These are phyloP conservation scores for Daldinia bambusicola DNA, from an alignment of 495 filamentous ascomycete species.

Conservation along the genomic window DNA sequence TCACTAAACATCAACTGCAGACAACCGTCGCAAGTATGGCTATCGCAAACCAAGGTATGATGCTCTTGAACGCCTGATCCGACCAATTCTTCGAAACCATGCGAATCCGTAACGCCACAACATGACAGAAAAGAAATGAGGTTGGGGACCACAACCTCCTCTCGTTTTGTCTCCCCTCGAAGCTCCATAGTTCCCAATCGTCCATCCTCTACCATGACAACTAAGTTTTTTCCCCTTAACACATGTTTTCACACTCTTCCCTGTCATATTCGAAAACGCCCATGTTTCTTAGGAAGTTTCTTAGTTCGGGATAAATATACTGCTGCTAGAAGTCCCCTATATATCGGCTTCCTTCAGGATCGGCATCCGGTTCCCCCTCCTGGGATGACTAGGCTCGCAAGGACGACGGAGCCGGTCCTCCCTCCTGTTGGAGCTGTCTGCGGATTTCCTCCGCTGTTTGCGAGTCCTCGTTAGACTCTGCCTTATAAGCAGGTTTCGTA, in stretches of 20 bases:
- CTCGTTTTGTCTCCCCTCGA: conserved; percentile 14
- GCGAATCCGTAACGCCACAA: conserved; percentile 44
- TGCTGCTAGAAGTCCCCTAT: not conserved
- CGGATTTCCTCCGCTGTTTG: conserved; percentile 54
- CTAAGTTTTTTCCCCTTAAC: not conserved
- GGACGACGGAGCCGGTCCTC: conserved; percentile 42
- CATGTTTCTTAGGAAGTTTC: not conserved
- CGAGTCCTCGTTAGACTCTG: conserved; percentile 48
- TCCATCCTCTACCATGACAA: not conserved
- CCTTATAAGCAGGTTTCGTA: conserved; percentile 40
- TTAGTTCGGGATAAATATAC: conserved; percentile 6
- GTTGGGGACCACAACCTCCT: conserved; percentile 20
- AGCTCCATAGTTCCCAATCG: not conserved
- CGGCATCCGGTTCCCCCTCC: conserved; percentile 3
- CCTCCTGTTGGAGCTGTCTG: conserved; percentile 52
- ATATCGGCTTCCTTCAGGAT: not conserved
- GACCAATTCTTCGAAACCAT: conserved; percentile 37
- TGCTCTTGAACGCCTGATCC: conserved; percentile 40
- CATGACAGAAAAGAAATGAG: conserved; percentile 35
- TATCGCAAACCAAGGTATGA: conserved; percentile 33
- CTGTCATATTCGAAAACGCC: not conserved
- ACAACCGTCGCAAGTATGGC: conserved; percentile 20
- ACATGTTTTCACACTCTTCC: not conserved
- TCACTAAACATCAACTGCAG: conserved; percentile 26
- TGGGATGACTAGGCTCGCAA: conserved; percentile 41